Percentiles rank a stretch among this genome's conserved stretches.
Conservation (phyloP, 2,329 filamentous ascomycete genomes). For the Seiridium cupressi region DNA sequence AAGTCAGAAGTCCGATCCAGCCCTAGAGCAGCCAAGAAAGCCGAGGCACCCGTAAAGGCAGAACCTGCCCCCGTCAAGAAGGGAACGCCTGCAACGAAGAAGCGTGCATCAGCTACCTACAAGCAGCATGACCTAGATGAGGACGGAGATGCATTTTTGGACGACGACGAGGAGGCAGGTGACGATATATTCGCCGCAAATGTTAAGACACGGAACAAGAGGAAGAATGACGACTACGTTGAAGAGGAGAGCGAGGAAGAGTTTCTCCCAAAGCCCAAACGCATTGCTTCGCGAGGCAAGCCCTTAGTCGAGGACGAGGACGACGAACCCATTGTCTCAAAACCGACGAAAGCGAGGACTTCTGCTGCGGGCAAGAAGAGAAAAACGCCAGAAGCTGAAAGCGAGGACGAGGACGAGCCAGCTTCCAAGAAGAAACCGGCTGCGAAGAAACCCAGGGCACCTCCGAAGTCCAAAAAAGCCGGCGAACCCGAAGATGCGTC, state of each 20-base stretch:
- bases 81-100: constrained; percentile 34
- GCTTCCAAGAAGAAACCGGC: constrained; percentile 50
- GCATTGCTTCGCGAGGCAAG: constrained; percentile 45
- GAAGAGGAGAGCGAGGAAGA: constrained; percentile 73
- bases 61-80: constrained; percentile 27
- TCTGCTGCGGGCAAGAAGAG: constrained; percentile 47
- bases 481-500: constrained; percentile 65
- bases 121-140: constrained; percentile 42
- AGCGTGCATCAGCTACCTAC: constrained; percentile 38
- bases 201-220: constrained; percentile 62
- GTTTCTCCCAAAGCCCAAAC: constrained; percentile 58
- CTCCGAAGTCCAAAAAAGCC: constrained; percentile 66
- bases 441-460: constrained; percentile 56
- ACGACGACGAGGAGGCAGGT: constrained; percentile 69
- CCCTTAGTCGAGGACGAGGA: constrained; percentile 29
- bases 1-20: constrained; percentile 51
- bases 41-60: constrained; percentile 18
- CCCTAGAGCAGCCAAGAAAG: constrained; percentile 44
- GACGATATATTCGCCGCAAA: constrained; percentile 83
- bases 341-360: constrained; percentile 28
- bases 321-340: constrained; percentile 23
- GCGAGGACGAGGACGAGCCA: constrained; percentile 50
- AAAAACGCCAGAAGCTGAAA: constrained; percentile 54
- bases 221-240: constrained; percentile 71
- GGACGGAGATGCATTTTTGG: constrained; percentile 57